Base-by-base conservation (phyloP, 352 stramenopile species). In the Globisporangium okanoganense region DNA sequence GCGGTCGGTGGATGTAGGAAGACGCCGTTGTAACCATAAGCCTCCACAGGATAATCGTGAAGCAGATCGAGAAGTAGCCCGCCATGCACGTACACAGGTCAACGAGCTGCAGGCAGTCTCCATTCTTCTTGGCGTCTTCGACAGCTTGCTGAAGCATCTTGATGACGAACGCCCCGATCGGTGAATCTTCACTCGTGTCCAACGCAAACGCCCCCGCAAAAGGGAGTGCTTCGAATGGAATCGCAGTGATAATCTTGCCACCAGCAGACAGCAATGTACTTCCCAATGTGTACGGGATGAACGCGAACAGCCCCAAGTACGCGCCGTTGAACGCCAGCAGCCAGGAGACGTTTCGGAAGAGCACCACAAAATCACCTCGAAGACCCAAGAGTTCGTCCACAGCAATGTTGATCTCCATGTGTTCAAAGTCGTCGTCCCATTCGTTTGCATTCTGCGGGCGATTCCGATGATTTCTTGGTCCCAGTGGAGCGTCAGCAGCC, bases 341-440 rank as follows among this genome's bases (percentile, higher is more conserved):
- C 95, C 96, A 99, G 51, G 97, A 92, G 5, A 99, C 82, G 65
- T 99, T 99, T 24, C 96, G 89, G 61, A 99, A 88, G 6, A 99
- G 71, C 27, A 97, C 87, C 50, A 94, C 72, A 41, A 98, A 72
- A 31, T 98, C 96, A 3, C 97, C 97, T 44, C 96, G 91, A 22
- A 99, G 76, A 9, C 97, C 97, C n/a, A 99, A 69, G 1, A 99
- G 73, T 66, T 99, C 96, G 65, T 99, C 96, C 69, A 99, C 86
- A 0, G 96, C 95, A 38, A 99, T 93, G 62, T 97, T 97, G 56
- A 97, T 93, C 67, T 98, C 92, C 79, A 97, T 93, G 68, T 97
- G 82, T 29, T 96, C 84, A 48, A 95, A 90, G 35, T 96, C 88
- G 58, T 97, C 88, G 54, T 97, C 87, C 82, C 86, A 93, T 24